These are phyloP conservation scores for Cucumis cinereus DNA, from an alignment of 306 rosid species.

Conservation along the genomic window DNA sequence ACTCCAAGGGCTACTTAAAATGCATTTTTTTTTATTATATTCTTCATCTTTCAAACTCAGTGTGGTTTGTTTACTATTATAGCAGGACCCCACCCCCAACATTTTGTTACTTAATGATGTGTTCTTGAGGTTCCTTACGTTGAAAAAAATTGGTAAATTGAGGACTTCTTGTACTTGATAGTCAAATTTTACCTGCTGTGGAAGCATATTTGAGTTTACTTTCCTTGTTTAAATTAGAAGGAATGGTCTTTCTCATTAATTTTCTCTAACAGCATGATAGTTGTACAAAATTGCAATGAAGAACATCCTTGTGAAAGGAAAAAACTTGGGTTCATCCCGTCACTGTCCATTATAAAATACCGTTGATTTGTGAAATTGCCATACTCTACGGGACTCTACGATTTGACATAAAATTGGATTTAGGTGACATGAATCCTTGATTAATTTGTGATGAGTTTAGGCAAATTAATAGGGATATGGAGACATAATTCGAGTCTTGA, in stretches of 20 bases:
- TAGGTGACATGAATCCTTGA: neutral
- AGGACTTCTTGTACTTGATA: neutral
- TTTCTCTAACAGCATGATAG: neutral
- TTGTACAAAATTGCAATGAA: neutral
- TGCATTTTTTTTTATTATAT: neutral
- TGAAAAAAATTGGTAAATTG: neutral
- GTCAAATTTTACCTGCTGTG: neutral
- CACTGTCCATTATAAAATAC: neutral
- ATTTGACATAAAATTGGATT: neutral
- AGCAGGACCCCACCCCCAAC: neutral
- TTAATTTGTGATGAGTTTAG: neutral
- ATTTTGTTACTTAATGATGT: neutral
- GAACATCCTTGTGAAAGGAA: neutral
- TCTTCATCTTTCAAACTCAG: neutral
- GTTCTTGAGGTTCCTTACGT: neutral
- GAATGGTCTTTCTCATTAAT: neutral
- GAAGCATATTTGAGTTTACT: neutral
- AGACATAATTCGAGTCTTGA: neutral
- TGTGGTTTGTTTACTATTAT: neutral
- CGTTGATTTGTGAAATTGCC: neutral
- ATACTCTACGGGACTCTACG: neutral
- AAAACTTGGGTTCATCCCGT: too few species aligned
- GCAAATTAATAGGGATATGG: neutral
- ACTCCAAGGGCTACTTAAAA: slow-evolving; percentile 42
- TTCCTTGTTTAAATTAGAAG: neutral